Base-by-base conservation (phyloP, 495 filamentous ascomycete species). In the Aspergillus bridgeri region DNA sequence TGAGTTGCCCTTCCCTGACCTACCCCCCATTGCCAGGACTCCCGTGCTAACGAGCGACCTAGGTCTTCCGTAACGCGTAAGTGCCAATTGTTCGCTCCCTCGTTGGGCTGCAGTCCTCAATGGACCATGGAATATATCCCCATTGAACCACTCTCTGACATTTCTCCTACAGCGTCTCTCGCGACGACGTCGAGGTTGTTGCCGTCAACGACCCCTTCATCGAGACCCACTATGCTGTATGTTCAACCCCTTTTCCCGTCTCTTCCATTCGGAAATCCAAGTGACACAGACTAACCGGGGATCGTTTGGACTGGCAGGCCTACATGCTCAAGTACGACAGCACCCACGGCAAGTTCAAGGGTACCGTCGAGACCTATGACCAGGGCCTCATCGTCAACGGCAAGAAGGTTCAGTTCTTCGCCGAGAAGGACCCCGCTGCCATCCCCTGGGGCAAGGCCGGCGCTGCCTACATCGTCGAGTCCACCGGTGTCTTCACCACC, bases 281-380 rank as follows among this genome's bases (percentile, higher is more conserved):
- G 33, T 38, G 33, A 38, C 33, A 43, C 25, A 48, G 49, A 55
- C 60, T 66, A 52, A 68, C 48, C 45, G 43, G 6, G 1, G 18
- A 15, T 47, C 50, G 24, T 53, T 60, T 22, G 33, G 11, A 38
- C 17, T 25, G 42, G 49, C 67, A 96, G 91, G 90, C 88, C 71
- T 98, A 98, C 84, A 97, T 98, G 95, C 85, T 98, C 79, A 93
- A 94, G 82, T 98, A 98, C 73, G 94, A 98, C 83, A 90, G 89
- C 63, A 89, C 89, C 69, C 94, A 98, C 85, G 95, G 94, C 64
- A 79, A 84, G 77, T 98, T 98, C 89, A 95, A 97, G 81, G 94
- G 94, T 63, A 83, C 86, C 56, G 82, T 98, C 74, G 76, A 86
- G 73, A 77, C 88, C 67, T 81, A 84, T 25, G 88, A 84, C 65